Base-by-base conservation (phyloP, 1,284 basidiomycete genomes). In the Athelia sp. region DNA sequence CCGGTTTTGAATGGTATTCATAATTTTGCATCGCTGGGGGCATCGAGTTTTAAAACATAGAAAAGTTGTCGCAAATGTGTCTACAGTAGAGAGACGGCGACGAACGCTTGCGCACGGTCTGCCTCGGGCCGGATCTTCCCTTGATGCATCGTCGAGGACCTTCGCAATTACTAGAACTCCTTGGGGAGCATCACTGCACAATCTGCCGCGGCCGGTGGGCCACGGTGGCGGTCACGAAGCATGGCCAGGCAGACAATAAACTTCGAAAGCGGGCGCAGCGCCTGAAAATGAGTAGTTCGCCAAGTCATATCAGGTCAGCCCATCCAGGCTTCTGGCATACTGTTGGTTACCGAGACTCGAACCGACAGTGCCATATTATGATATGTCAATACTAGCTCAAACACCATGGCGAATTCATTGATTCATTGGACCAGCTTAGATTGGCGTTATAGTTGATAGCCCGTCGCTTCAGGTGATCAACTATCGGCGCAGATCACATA, bases 171-270 rank as follows among this genome's bases (percentile, higher is more conserved):
- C 6, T n/a, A n/a, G 47, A 78, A 81, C 54, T 86, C 83, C 50
- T 70, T 71, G 1, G 87, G 87, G n/a, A 90, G 70, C 64, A 90
- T 74, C 47, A 90, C 78, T 1, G 93, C 90, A 23, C 93, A 85
- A 67, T 96, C 90, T 51, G 97, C 93, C 15, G 93, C 92, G 15
- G 89, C 85, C 0, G 90, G 90, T 4, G 93, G 69, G 32, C 93
- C 93, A 44, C 96, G 83, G 67, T 98, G 95, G 11, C 94, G 79
- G 8, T 96, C 95, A 54, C 95, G 85, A 49, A 98, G 74, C 92
- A 98, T 98, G 56, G 98, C 93, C 3, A 78, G 63, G 57, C 81
- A 84, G 19, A 98, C 64, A 48, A 98, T 84, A 18, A 98, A 75
- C 67, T 98, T 98, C 0, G 93, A 94, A 3, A 97, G 68, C 0